Evolutionary conservation across 352 stramenopile genomes (phyloP).

Genomic region (Phytopythium litorale): DNA sequence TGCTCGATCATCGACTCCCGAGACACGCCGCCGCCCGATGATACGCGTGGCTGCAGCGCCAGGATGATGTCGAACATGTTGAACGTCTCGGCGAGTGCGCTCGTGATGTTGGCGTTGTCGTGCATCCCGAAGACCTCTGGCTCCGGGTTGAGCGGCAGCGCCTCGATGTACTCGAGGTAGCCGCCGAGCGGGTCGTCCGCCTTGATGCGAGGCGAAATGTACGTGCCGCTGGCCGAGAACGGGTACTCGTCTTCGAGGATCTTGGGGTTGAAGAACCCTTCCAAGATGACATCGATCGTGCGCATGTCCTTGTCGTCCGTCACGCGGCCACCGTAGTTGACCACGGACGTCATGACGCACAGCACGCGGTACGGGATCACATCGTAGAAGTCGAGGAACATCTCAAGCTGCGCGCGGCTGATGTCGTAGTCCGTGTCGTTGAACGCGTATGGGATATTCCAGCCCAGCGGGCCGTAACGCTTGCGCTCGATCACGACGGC

Average conservation of each 20-base stretch:
- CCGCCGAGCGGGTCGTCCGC: conserved; percentile 62
- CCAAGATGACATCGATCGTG: conserved; percentile 80
- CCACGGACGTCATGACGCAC: conserved; percentile 81
- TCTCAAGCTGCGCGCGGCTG: conserved; percentile 80
- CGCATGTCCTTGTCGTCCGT: conserved; percentile 92
- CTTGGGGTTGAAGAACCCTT: conserved; percentile 73
- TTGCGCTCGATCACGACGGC: conserved; percentile 85
- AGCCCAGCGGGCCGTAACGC: conserved; percentile 88
- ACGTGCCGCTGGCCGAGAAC: conserved; percentile 59
- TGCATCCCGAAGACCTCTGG: conserved; percentile 95
- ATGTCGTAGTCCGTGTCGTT: conserved; percentile 91
- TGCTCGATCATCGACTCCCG: conserved; percentile 88
- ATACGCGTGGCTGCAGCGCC: conserved; percentile 84
- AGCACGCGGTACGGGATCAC: conserved; percentile 85
- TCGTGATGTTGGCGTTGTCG: conserved; percentile 94
- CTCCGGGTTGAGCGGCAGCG: conserved; percentile 84
- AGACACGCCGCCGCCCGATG: conserved; percentile 66
- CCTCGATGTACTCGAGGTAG: conserved; percentile 88
- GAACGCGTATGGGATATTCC: conserved; percentile 94
- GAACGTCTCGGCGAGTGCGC: conserved; percentile 88
- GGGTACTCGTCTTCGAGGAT: conserved; percentile 62
- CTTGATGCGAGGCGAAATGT: conserved; percentile 65
- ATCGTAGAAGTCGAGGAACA: conserved; percentile 90
- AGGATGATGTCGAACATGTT: conserved; percentile 86
- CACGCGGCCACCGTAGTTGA: conserved; percentile 92